Evolutionary conservation across 371 early-diverging fungal genomes (phyloP).

Genomic region (Vairimorpha apis): DNA sequence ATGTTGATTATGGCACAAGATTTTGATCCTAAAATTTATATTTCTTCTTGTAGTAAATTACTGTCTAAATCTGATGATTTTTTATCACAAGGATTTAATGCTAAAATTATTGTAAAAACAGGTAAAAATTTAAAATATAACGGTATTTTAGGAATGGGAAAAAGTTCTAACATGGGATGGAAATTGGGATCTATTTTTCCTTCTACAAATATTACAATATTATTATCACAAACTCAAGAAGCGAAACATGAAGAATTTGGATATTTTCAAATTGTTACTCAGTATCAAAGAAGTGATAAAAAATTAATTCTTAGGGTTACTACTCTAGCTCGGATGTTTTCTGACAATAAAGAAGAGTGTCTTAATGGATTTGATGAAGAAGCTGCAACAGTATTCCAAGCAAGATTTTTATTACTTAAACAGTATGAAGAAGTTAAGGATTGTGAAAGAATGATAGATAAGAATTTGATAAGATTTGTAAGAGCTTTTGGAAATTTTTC

Average conservation of each 20-base stretch:
- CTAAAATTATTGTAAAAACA: constrained; percentile 76
- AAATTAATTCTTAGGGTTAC: constrained; percentile 54
- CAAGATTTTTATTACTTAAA: constrained; percentile 90
- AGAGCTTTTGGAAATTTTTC: constrained; percentile 88
- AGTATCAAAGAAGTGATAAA: constrained; percentile 55
- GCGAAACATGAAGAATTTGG: constrained; percentile 46
- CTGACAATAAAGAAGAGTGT: constrained; percentile 75
- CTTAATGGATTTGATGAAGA: constrained; percentile 92
- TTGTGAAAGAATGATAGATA: constrained; percentile 92
- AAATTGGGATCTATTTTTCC: constrained; percentile 51
- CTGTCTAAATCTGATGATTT: constrained; percentile 80
- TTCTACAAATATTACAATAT: constrained; percentile 44
- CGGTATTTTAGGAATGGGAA: constrained; percentile 58
- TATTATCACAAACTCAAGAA: constrained; percentile 43
- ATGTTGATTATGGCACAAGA: constrained; percentile 82
- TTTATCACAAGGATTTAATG: constrained; percentile 90
- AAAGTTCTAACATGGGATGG: constrained; percentile 37
- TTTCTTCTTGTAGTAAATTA: constrained; percentile 63
- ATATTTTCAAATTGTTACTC: constrained; percentile 61
- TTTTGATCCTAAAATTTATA: constrained; percentile 59
- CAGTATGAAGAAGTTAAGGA: constrained; percentile 94
- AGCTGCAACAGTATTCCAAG: constrained; percentile 92
- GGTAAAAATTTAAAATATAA: constrained; percentile 52
- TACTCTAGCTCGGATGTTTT: constrained; percentile 59
- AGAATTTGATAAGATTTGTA: constrained; percentile 91